A percentile compares a stretch with the other conserved stretches of the same genome.
These are phyloP conservation scores for Ricinus communis DNA, from an alignment of 345 rosid species.

Conservation along the genomic window DNA sequence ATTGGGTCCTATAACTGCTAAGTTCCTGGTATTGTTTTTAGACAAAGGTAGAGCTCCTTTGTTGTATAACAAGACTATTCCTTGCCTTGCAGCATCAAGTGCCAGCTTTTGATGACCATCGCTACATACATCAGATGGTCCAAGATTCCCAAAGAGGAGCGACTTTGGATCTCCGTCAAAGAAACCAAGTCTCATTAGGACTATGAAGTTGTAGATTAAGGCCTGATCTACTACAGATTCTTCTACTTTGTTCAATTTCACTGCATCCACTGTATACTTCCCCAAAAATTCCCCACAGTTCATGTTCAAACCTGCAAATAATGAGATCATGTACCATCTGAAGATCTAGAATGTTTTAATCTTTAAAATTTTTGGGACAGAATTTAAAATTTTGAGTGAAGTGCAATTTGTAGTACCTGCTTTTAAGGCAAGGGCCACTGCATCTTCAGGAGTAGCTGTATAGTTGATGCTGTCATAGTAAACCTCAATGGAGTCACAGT, in stretches of 20 bases:
- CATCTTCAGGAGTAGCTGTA: constrained; percentile 27
- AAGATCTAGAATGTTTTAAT: background rate
- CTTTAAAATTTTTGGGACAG: background rate
- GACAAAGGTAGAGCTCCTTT: constrained; percentile 49
- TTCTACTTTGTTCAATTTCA: constrained; percentile 31
- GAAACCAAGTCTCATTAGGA: constrained; percentile 54
- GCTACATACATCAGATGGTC: constrained; percentile 48
- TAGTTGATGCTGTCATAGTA: constrained; percentile 7
- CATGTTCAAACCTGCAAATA: constrained; percentile 46
- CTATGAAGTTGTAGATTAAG: constrained; percentile 38
- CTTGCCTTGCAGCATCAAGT: constrained; percentile 51
- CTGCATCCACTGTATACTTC: constrained; percentile 41
- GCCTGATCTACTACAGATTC: constrained; percentile 46
- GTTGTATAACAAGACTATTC: constrained; percentile 45
- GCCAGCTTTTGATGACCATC: constrained; percentile 39
- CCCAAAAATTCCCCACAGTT: constrained; percentile 46
- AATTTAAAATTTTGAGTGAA: background rate
- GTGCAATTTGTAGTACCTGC: constrained; percentile 34
- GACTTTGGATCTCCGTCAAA: constrained; percentile 49
- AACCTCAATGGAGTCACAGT: constrained; percentile 25
- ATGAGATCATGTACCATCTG: background rate
- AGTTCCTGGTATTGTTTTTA: constrained; percentile 12
- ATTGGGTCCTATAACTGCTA: constrained; percentile 51
- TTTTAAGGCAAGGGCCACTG: constrained; percentile 37
- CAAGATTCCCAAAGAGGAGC: constrained; percentile 42